Conservation (phyloP, 345 rosid species). For the Brassica incana region DNA sequence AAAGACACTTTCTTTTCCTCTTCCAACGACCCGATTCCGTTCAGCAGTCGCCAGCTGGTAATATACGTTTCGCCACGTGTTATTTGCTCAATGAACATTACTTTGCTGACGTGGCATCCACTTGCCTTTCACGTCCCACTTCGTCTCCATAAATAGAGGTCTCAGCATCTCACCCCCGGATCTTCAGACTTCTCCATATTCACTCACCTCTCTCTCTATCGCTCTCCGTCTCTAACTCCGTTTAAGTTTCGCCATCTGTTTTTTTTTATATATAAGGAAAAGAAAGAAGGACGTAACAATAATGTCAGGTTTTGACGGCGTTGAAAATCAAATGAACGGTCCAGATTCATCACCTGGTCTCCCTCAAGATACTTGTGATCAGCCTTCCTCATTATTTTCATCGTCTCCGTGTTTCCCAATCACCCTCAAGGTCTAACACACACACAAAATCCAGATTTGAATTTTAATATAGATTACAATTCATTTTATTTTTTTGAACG, state of each 20-base stretch:
- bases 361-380: slow-evolving; percentile 44
- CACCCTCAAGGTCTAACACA: slow-evolving; percentile 64
- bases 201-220: neutral
- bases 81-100: slow-evolving; percentile 33
- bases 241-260: neutral
- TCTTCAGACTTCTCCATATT: slow-evolving; percentile 3
- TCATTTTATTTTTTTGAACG: too few relatives aligned
- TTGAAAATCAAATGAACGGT: slow-evolving; percentile 40
- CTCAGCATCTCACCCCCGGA: slow-evolving; percentile 11
- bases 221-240: neutral
- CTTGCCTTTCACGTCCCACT: slow-evolving; percentile 30
- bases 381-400: slow-evolving; percentile 44
- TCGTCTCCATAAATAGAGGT: slow-evolving; percentile 44
- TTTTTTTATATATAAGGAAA: neutral
- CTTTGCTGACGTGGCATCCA: slow-evolving; percentile 60
- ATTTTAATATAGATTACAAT: neutral
- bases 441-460: neutral
- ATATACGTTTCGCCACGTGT: slow-evolving; percentile 49
- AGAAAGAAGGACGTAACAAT: neutral
- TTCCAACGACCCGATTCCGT: slow-evolving; percentile 17
- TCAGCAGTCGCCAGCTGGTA: slow-evolving; percentile 47
- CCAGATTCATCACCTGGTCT: slow-evolving; percentile 37
- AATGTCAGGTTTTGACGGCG: slow-evolving; percentile 47
- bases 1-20: neutral
- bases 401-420: slow-evolving; percentile 67